A percentile compares a stretch with the other conserved stretches of the same genome.
These are phyloP conservation scores for Rhinocladiella mackenziei DNA, from an alignment of 2,329 filamentous ascomycete species.

Conservation along the genomic window DNA sequence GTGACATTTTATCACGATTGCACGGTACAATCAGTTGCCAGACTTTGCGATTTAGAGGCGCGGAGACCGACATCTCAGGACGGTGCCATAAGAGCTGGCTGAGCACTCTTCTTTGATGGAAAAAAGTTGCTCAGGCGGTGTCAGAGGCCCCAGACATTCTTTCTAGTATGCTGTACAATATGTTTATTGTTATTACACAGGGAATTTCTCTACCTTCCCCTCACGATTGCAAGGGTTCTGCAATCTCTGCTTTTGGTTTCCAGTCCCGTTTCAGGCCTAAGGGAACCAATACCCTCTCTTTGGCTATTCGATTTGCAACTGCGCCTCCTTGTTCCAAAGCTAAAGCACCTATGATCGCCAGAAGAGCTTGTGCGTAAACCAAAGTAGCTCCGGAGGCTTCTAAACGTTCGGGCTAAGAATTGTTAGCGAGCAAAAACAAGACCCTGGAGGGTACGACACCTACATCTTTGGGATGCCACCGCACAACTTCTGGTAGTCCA, in stretches of 20 bases:
- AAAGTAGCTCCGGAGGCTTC: conserved; percentile 67
- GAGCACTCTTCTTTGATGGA: conserved; percentile 48
- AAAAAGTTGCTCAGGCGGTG: conserved; percentile 68
- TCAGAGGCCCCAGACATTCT: conserved; percentile 75
- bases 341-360: conserved; percentile 82
- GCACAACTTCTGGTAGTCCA: conserved; percentile 68
- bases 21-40: conserved; percentile 59
- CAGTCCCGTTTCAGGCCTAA: conserved; percentile 38
- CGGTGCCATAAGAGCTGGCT: conserved; percentile 71
- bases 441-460: conserved; percentile 31
- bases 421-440: background rate
- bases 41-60: conserved; percentile 58
- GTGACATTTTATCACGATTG: conserved; percentile 66
- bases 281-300: conserved; percentile 67
- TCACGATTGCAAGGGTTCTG: conserved; percentile 23
- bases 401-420: conserved; percentile 55
- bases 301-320: conserved; percentile 68
- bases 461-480: conserved; percentile 87
- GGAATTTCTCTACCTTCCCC: background rate
- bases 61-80: conserved; percentile 49
- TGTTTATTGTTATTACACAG: conserved; percentile 13
- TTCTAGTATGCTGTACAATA: conserved; percentile 13
- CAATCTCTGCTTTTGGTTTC: conserved; percentile 26
- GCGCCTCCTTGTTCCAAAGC: conserved; percentile 82
- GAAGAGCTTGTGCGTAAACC: conserved; percentile 72